Conservation (phyloP, 495 filamentous ascomycete species). For the Daldinia decipiens region DNA sequence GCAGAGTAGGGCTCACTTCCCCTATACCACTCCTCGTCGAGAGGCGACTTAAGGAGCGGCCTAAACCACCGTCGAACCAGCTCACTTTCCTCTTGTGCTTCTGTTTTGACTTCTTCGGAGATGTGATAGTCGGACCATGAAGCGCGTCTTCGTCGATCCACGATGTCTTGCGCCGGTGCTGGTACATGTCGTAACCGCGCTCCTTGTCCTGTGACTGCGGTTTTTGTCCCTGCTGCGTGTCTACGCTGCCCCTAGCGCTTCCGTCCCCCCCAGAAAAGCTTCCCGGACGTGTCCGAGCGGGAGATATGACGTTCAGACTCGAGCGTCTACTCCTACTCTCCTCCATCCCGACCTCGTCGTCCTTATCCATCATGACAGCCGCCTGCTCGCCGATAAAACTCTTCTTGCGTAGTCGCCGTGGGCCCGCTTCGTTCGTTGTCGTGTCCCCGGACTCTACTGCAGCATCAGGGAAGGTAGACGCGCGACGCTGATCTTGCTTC, state of each 20-base stretch:
- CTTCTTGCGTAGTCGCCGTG: constrained; percentile 41
- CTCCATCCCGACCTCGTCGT: constrained; percentile 31
- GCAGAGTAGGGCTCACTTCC: constrained; percentile 44
- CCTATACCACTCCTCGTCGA: constrained; percentile 39
- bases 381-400: constrained; percentile 24
- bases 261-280: constrained; percentile 21
- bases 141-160: constrained; percentile 58
- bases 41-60: constrained; percentile 44
- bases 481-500: constrained; percentile 17
- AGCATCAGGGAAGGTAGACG: constrained; percentile 3
- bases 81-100: constrained; percentile 31
- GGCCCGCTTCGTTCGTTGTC: constrained; percentile 13
- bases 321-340: constrained; percentile 30
- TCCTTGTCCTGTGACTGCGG: constrained; percentile 41
- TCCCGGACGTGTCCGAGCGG: constrained; percentile 13
- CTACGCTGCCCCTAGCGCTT: constrained; percentile 10
- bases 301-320: constrained; percentile 24
- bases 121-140: constrained; percentile 52
- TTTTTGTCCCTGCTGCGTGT: constrained; percentile 16
- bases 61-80: constrained; percentile 39
- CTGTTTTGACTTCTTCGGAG: constrained; percentile 32
- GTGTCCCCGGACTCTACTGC: constrained; percentile 16
- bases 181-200: constrained; percentile 39
- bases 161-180: constrained; percentile 45
- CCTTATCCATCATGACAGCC: constrained; percentile 20